Evolutionary conservation across 2,329 filamentous ascomycete species (phyloP).

Genomic region (Dactylellina drechsleri): DNA sequence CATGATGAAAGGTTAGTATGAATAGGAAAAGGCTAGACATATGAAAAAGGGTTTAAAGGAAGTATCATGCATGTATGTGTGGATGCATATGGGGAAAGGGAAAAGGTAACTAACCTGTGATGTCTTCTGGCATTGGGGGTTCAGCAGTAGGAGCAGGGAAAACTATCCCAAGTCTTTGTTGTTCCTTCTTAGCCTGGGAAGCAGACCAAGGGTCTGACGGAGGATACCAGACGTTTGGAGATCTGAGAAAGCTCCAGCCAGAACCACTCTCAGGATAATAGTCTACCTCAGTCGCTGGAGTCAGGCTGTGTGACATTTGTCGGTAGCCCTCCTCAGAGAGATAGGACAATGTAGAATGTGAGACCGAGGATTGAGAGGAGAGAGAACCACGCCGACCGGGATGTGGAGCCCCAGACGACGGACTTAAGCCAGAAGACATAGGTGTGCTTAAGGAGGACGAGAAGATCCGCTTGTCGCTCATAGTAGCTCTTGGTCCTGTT

Average conservation of each 20-base stretch:
- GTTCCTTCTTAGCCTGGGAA: conserved; percentile 45
- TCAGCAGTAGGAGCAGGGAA: conserved; percentile 36
- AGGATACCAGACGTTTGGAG: conserved; percentile 54
- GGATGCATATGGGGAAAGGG: background rate
- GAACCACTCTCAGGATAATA: conserved; percentile 52
- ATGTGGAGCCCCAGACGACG: conserved; percentile 44
- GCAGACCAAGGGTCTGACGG: conserved; percentile 43
- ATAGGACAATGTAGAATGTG: conserved; percentile 54
- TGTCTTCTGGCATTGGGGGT: conserved; percentile 50
- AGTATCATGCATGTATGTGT: too few relatives aligned
- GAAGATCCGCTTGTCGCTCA: conserved; percentile 45
- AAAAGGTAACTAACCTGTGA: conserved; percentile 24
- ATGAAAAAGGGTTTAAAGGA: too few relatives aligned
- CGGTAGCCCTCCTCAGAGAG: conserved; percentile 44
- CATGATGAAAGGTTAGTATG: conserved; percentile 39
- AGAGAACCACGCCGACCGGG: conserved; percentile 52
- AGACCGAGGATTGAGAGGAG: conserved; percentile 52
- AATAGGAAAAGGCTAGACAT: background rate
- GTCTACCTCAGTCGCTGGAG: conserved; percentile 52
- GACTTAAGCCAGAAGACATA: conserved; percentile 53
- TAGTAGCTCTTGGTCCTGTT: conserved; percentile 46
- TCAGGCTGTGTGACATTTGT: conserved; percentile 51
- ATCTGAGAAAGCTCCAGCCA: conserved; percentile 52
- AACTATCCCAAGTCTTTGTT: conserved; percentile 46
- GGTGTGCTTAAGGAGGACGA: conserved; percentile 50